Percentiles rank a stretch among this genome's conserved stretches.
These are phyloP conservation scores for Rubroboletus pulcherrimus DNA, from an alignment of 768 basidiomycete genomes.

Conservation along the genomic window DNA sequence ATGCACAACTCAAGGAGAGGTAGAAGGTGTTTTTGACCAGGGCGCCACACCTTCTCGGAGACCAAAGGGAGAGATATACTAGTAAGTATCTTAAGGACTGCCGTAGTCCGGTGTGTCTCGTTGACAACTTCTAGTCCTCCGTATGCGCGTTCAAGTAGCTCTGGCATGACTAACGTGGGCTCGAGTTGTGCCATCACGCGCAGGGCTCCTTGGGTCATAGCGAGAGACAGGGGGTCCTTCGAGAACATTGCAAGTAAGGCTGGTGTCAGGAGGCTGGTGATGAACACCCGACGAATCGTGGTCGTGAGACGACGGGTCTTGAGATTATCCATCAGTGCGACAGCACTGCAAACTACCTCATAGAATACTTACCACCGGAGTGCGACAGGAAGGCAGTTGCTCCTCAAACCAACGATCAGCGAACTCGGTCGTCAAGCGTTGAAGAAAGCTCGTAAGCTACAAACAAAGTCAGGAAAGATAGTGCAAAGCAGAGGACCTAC, in stretches of 20 bases:
- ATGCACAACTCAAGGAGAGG: slow-evolving; percentile 85
- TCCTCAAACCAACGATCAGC: slow-evolving; percentile 78
- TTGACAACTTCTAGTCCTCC: slow-evolving; percentile 89
- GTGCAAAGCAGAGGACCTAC: not conserved
- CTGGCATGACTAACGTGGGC: slow-evolving; percentile 83
- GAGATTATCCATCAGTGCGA: not conserved
- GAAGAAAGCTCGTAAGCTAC: slow-evolving; percentile 79
- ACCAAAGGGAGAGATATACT: slow-evolving; percentile 74
- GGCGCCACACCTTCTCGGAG: slow-evolving; percentile 73
- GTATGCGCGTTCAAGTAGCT: slow-evolving; percentile 86
- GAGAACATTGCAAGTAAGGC: slow-evolving; percentile 89
- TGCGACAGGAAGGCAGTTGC: slow-evolving; percentile 70
- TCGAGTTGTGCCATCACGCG: slow-evolving; percentile 77
- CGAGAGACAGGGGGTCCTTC: slow-evolving; percentile 76
- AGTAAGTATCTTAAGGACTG: slow-evolving; percentile 81
- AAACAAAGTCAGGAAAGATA: slow-evolving; percentile 9
- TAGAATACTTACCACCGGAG: slow-evolving; percentile 51
- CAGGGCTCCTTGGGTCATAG: slow-evolving; percentile 77
- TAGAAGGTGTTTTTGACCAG: slow-evolving; percentile 84
- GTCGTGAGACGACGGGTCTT: slow-evolving; percentile 77
- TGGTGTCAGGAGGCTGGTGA: slow-evolving; percentile 76
- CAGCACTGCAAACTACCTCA: not conserved
- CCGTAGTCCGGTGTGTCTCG: slow-evolving; percentile 93
- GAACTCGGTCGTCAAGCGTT: slow-evolving; percentile 73
- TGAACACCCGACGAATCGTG: slow-evolving; percentile 77